These are phyloP conservation scores for Ampelocalamus luodianensis DNA, from an alignment of 176 grass and related monocot species.

Conservation along the genomic window DNA sequence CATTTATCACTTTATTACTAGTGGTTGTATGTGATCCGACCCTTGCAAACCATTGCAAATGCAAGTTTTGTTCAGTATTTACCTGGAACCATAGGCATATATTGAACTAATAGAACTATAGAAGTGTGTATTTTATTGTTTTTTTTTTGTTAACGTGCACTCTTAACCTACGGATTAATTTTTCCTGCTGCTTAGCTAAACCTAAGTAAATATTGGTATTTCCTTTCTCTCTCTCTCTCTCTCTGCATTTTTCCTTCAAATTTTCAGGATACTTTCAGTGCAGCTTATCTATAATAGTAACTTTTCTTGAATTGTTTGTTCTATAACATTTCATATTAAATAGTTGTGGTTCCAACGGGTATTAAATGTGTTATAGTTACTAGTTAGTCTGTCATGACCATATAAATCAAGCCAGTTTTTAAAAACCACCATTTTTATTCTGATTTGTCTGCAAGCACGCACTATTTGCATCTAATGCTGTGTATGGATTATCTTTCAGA, in stretches of 20 bases:
- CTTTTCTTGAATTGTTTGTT: constrained; percentile 8
- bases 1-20: constrained; percentile 4
- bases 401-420: background rate
- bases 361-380: background rate
- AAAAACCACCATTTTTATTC: background rate
- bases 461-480: constrained; percentile 34
- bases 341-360: background rate
- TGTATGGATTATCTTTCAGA: constrained; percentile 54
- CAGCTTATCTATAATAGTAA: background rate
- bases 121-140: background rate
- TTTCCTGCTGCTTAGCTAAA: background rate
- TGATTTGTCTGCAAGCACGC: background rate
- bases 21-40: background rate
- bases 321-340: background rate
- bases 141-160: background rate
- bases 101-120: constrained; percentile 3
- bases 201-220: background rate
- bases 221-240: background rate
- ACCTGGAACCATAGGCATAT: background rate
- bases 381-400: background rate
- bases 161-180: background rate
- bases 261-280: background rate
- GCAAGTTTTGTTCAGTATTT: constrained; percentile 8
- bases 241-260: too few relatives aligned
- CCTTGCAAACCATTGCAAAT: constrained; percentile 29